Evolutionary conservation across 495 filamentous ascomycete species (phyloP), one percentile per base, ranked within the genome.

Genomic region (Hypoxylon lienhwacheense): DNA sequence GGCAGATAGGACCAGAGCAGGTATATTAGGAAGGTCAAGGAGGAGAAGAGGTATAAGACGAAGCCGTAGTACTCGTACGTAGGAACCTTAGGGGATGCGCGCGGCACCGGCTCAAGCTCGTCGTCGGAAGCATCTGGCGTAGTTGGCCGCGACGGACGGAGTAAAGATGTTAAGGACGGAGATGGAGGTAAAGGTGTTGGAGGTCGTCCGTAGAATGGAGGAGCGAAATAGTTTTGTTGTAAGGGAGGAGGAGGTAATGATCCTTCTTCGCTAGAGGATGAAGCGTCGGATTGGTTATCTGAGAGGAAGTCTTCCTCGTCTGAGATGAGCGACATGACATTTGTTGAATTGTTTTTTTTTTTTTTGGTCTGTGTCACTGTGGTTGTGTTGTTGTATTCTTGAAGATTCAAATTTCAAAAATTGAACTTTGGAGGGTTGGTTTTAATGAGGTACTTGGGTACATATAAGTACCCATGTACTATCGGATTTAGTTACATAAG

Each of bases 41-140:
- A 86, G 26, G 85, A 88, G 61, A 88, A 86, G 19, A 98, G 79
- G 68, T 98, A 97, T 19, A 98, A 79, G 41, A 93, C 91, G 72
- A 98, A 97, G 55, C 93, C 93, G 68, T 98, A 97, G 79, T 98
- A 98, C 66, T 98, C 93, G 70, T 98, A 97, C 0, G 93, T 98
- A 6, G 93, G 93, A 1, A 97, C 91, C 60, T 91, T 91, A 0
- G 93, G 93, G 33, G 85, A 86, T 11, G 91, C 93, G 26, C 91
- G 85, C 1, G 93, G 90, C 10, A 96, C 83, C 0, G 87, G 87
- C 33, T 84, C 84, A 26, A 86, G 80, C 55, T 93, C 91, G 42
- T 89, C 86, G 74, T 95, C 90, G 0, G 90, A 95, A 48, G 82
- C 86, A 66, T 96, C 90, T 4, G 93, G 92, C 0, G 93, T 97